Evolutionary conservation across 139 green algal genomes (phyloP), one percentile per base, ranked within the genome.

Genomic region (Pleodorina starrii): DNA sequence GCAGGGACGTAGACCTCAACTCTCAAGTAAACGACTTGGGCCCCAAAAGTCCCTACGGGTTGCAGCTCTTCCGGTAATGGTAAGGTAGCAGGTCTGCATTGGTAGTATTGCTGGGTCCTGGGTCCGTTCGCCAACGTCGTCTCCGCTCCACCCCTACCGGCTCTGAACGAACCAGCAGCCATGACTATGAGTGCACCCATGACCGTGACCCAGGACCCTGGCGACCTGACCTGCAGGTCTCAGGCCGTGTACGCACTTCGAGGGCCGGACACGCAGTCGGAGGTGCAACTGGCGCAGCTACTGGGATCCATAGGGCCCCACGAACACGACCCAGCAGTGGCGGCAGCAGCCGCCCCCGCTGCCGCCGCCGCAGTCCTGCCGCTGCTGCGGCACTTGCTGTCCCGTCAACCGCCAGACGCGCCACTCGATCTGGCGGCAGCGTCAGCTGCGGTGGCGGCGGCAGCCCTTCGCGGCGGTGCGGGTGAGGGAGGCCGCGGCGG

Each of bases 251-350:
- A 84, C 38, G 95, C 95, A n/a, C 73, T 98, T 69, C 93, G 94
- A n/a, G 95, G 94, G 0, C 93, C 94, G 1, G 93, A 98, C 32
- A 87, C 93, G 0, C 75, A 88, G 9, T 95, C 91, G 3, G 96
- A 98, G 59, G 85, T 98, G 54, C 85, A 90, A 42, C 90, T 95
- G 79, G 38, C 94, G 38, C 86, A 85, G 77, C 25, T 87, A 68
- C 51, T 76, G 59, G 54, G 38, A 12, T 16, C 10, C 54, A 72
- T 77, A 3, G 60, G 42, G 25, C 75, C 54, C 54, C 54, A 66
- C 7, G 21, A 7, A 66, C 29, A 66, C 54, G 5, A 66, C 25
- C 54, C 74, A 19, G 2, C n/a, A 16, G 5, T 46, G 48, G 29
- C 77, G 27, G 11, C 77, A 19, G 63, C 40, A 0, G 57, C 43